Conservation (phyloP, 495 filamentous ascomycete species). For the Hypoxylon fuscum region DNA sequence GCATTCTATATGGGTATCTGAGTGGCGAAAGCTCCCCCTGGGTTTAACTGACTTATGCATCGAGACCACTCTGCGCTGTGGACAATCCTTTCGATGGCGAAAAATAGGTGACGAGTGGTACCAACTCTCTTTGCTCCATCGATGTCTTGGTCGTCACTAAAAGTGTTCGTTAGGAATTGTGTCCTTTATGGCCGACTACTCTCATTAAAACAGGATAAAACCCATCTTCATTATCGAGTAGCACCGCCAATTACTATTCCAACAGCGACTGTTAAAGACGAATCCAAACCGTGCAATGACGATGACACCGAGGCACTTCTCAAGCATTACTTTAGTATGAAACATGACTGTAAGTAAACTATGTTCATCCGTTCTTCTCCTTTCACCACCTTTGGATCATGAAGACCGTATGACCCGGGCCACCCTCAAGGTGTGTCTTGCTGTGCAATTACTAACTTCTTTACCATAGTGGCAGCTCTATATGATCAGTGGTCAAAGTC, state of each 20-base stretch:
- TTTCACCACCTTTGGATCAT: too few species aligned
- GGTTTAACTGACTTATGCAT: conserved; percentile 85
- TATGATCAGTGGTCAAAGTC: conserved; percentile 88
- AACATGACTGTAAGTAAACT: conserved; percentile 59
- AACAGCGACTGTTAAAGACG: conserved; percentile 20
- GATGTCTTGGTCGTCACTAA: conserved; percentile 22
- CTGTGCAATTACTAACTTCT: neutral
- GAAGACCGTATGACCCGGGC: neutral
- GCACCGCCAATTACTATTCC: conserved; percentile 58
- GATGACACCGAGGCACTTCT: conserved; percentile 76
- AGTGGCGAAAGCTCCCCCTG: conserved; percentile 85
- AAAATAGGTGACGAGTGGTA: conserved; percentile 86
- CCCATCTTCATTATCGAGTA: conserved; percentile 82
- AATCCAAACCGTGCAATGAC: conserved; percentile 45
- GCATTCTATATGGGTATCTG: conserved; percentile 53
- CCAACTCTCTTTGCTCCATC: neutral
- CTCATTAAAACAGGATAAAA: conserved; percentile 82
- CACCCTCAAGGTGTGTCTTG: too few species aligned
- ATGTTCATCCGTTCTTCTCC: too few species aligned
- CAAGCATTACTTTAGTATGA: conserved; percentile 83
- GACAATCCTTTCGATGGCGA: conserved; percentile 94
- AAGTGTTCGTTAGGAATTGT: conserved; percentile 65
- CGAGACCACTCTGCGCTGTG: conserved; percentile 88
- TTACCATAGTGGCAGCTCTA: conserved; percentile 63
- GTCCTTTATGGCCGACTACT: conserved; percentile 85